Evolutionary conservation across 1,284 basidiomycete genomes (phyloP), one percentile per base, ranked within the genome.

Genomic region (Fistulinella cinereoalba): DNA sequence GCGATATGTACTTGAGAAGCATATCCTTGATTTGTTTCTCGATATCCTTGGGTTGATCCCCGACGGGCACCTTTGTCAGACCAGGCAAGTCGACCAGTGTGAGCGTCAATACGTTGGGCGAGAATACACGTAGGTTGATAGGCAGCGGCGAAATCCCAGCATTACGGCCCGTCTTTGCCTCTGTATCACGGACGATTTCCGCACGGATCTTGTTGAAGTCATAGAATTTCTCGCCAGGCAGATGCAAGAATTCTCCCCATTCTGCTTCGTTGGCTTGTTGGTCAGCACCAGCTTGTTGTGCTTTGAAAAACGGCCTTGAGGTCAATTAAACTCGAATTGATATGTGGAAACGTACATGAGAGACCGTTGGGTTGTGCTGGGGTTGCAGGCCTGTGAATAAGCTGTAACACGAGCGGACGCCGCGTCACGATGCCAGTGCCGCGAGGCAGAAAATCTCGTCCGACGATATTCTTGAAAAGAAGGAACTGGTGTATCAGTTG

Each of bases 231-330:
- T 98, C 91, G 46, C 90, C 89, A 0, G 96, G 94, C 38, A 97
- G 78, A 67, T 97, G 93, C 37, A 98, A 74, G 76, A 99, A 99
- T 72, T 99, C 96, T 64, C 95, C 96, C 96, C 96, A 99, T 71
- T 98, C 96, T 60, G 97, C 84, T 50, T 83, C 75, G 67, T 94
- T 97, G 65, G 85, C 89, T 41, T 79, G 75, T 55, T 85, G 77
- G 68, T 87, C 84, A 28, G 66, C 56, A 32, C 75, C 77, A 47
- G 74, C 75, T 52, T 69, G 65, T 70, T 74, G 67, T 50, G 70
- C 72, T 76, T 64, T 21, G 47, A 49, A 51, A 40, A 7, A 21
- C 13, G 23, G 6, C 33, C 34, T 27, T 48, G 25, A 53, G 46
- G 39, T 38, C 29, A 45, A 21, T 39, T 45, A 45, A 31, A 18